Percentiles rank a stretch among this genome's conserved stretches.
Evolutionary conservation across 2,329 filamentous ascomycete genomes (phyloP).

Genomic region (Ceratocystis destructans): DNA sequence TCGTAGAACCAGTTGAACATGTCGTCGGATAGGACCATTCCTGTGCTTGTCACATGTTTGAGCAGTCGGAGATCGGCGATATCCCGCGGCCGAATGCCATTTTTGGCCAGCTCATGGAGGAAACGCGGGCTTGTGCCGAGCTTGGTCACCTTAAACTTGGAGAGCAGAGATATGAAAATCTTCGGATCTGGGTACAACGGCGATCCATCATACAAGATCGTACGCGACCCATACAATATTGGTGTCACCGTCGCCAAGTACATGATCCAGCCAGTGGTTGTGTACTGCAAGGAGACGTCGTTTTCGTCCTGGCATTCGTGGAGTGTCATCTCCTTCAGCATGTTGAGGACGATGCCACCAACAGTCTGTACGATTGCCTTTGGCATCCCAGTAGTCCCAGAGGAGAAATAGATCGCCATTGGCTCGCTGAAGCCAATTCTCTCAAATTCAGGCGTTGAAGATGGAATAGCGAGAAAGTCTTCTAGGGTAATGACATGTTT

Average conservation of each 20-base stretch:
- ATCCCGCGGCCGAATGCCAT: conserved; percentile 46
- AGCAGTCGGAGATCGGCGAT: conserved; percentile 50
- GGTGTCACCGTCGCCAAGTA: conserved; percentile 50
- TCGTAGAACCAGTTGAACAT: conserved; percentile 71
- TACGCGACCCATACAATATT: conserved; percentile 45
- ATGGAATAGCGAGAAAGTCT: conserved; percentile 29
- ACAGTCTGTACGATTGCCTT: conserved; percentile 76
- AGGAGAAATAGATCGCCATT: conserved; percentile 64
- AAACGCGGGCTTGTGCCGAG: conserved; percentile 66
- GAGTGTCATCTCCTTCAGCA: conserved; percentile 44
- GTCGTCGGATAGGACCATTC: conserved; percentile 67
- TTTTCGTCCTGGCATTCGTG: conserved; percentile 32
- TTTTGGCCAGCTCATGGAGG: conserved; percentile 57
- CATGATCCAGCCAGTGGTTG: conserved; percentile 80
- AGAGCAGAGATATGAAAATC: conserved; percentile 48
- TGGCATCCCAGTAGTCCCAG: conserved; percentile 68
- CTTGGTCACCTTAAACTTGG: conserved; percentile 52
- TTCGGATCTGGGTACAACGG: conserved; percentile 58
- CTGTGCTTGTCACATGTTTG: conserved; percentile 53
- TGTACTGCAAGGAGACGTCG: conserved; percentile 40
- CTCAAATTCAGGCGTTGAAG: conserved; percentile 22
- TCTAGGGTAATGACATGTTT: conserved; percentile 34
- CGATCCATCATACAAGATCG: conserved; percentile 69
- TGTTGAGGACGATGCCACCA: conserved; percentile 46
- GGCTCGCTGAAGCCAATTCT: conserved; percentile 59